Evolutionary conservation across 352 stramenopile genomes (phyloP).

Genomic region (Pythium guiyangense): DNA sequence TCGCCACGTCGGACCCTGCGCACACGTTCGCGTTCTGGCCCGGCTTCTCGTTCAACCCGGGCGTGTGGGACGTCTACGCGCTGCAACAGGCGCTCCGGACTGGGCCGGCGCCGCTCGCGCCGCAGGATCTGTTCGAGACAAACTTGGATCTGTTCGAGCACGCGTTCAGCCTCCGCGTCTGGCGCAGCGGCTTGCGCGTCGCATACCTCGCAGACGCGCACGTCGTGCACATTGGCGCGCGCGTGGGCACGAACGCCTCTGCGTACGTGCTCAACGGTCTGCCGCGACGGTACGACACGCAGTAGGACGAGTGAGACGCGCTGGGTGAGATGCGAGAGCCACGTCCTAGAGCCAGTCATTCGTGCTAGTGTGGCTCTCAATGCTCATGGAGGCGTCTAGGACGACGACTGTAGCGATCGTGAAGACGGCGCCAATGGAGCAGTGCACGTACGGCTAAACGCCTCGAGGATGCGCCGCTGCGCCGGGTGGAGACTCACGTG

Average conservation of each 20-base stretch:
- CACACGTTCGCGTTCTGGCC: constrained; percentile 55
- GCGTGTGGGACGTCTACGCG: no score
- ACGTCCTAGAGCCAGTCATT: no score
- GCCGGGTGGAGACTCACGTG: constrained; percentile 68
- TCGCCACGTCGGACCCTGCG: constrained; percentile 23
- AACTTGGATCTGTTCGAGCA: constrained; percentile 31
- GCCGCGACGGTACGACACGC: constrained; percentile 26
- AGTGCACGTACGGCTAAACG: no score
- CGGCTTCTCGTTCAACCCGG: no score
- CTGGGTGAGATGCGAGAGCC: no score
- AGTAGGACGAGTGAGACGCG: no score
- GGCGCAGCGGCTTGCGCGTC: constrained; percentile 23
- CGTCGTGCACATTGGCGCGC: constrained; percentile 23
- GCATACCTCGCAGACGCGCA: constrained; percentile 15
- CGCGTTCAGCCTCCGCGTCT: constrained; percentile 24
- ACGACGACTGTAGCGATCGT: no score
- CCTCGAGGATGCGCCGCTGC: constrained; percentile 39
- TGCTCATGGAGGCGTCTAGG: no score
- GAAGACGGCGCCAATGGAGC: no score
- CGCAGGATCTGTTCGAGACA: constrained; percentile 34
- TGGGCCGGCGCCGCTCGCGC: no score
- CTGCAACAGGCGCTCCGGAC: no score
- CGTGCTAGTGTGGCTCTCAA: no score
- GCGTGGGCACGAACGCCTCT: constrained; percentile 23
- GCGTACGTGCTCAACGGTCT: constrained; percentile 44